A percentile compares a stretch with the other conserved stretches of the same genome.
phyloP scores from a whole-genome alignment of 345 rosid genomes.

The Eucalyptus erythrocorys region DNA sequence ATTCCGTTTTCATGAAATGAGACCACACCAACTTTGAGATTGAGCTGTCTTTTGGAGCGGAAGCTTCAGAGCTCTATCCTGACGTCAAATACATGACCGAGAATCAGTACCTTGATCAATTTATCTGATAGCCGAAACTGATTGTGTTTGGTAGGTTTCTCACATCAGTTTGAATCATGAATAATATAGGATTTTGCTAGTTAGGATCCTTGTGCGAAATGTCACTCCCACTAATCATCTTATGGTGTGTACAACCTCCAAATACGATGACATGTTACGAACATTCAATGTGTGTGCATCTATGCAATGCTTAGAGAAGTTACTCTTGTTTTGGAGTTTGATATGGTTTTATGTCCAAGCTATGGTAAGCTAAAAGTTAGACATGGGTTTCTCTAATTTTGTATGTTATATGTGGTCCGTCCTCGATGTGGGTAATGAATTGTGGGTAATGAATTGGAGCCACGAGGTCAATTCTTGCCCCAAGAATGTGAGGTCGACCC shows the following conservation, averaged over 20 bases:
- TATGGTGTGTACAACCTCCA: background rate
- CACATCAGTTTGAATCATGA: background rate
- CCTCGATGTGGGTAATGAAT: no score
- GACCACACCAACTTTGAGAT: constrained; percentile 1
- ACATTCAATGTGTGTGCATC: background rate
- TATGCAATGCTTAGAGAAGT: background rate
- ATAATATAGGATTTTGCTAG: background rate
- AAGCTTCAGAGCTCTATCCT: background rate
- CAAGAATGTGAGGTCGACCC: no score
- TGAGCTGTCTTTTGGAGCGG: background rate
- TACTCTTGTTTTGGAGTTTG: background rate
- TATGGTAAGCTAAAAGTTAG: no score
- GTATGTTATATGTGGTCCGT: no score
- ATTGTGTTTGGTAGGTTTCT: background rate
- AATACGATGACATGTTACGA: background rate
- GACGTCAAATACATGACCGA: background rate
- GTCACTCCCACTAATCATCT: background rate
- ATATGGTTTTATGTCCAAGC: background rate
- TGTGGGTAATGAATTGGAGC: no score
- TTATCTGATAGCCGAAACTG: background rate
- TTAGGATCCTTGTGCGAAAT: background rate
- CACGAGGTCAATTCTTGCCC: no score
- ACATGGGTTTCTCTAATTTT: no score
- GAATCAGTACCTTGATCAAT: background rate
- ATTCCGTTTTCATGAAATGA: background rate